Evolutionary conservation across 1,139 yeast species (phyloP).

Genomic region (Saccharomyces hybrid): DNA sequence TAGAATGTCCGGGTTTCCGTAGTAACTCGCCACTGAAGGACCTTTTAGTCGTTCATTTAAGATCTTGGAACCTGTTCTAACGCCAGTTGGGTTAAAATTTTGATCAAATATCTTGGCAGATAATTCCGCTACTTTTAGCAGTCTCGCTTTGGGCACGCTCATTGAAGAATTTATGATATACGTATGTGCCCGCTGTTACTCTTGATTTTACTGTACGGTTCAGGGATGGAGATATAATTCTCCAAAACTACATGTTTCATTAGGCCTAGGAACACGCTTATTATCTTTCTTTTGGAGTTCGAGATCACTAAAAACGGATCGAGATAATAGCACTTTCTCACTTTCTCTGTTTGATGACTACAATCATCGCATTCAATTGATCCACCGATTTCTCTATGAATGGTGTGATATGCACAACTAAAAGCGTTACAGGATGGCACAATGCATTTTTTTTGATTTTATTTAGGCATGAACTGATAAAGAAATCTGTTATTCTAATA

Average conservation of each 20-base stretch:
- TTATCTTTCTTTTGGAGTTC: neutral
- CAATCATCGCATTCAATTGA: neutral
- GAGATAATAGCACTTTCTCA: neutral
- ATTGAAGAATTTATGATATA: neutral
- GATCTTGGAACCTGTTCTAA: conserved; percentile 72
- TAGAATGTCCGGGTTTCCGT: conserved; percentile 67
- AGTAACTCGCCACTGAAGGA: conserved; percentile 61
- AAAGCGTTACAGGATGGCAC: neutral
- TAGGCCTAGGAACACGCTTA: neutral
- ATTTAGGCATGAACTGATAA: neutral
- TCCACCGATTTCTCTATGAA: neutral
- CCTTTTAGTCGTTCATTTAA: conserved; percentile 71
- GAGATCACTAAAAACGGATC: neutral
- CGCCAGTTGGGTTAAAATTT: conserved; percentile 58
- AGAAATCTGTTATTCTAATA: no score
- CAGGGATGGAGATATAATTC: neutral
- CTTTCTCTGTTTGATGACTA: neutral
- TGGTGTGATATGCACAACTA: no score
- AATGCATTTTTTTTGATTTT: neutral
- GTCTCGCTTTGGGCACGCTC: conserved; percentile 37
- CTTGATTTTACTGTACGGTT: neutral
- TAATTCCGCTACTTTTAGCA: conserved; percentile 48
- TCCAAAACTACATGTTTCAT: neutral
- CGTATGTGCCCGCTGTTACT: neutral
- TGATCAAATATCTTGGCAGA: conserved; percentile 57